Conservation (phyloP, 345 rosid genomes). For the Syzygium grande region DNA sequence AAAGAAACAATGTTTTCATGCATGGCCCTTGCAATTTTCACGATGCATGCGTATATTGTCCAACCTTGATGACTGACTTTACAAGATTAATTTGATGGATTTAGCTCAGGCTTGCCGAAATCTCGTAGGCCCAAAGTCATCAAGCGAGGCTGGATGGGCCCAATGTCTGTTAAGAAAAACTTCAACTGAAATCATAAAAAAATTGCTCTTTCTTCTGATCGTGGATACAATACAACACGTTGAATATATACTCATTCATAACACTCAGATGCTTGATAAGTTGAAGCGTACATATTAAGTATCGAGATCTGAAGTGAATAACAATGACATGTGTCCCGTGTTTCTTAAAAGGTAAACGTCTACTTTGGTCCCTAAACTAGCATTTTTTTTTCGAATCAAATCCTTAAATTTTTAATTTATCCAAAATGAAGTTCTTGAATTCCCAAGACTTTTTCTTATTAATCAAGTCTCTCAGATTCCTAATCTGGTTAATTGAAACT, state of each 20-base stretch:
- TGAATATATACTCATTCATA: neutral
- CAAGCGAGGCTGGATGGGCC: neutral
- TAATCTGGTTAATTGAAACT: too few species aligned
- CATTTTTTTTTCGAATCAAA: too few species aligned
- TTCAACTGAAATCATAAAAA: neutral
- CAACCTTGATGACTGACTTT: neutral
- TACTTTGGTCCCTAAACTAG: too few species aligned
- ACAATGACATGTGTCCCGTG: too few species aligned
- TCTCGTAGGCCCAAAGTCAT: neutral
- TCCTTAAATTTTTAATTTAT: too few species aligned
- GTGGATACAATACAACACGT: neutral
- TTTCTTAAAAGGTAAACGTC: too few species aligned
- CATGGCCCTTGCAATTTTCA: neutral
- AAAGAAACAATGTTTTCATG: neutral
- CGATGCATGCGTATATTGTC: neutral
- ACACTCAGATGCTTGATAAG: neutral
- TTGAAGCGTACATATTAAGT: too few species aligned
- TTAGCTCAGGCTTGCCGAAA: neutral
- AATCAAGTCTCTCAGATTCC: too few species aligned
- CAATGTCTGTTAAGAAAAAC: neutral
- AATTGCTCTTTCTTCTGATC: neutral
- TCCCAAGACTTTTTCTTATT: too few species aligned
- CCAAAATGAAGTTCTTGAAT: too few species aligned
- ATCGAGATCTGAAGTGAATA: too few species aligned
- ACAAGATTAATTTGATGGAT: neutral